A percentile compares a stretch with the other conserved stretches of the same genome.
Conservation (phyloP, 345 rosid species). For the Arabidopsis arenosa region DNA sequence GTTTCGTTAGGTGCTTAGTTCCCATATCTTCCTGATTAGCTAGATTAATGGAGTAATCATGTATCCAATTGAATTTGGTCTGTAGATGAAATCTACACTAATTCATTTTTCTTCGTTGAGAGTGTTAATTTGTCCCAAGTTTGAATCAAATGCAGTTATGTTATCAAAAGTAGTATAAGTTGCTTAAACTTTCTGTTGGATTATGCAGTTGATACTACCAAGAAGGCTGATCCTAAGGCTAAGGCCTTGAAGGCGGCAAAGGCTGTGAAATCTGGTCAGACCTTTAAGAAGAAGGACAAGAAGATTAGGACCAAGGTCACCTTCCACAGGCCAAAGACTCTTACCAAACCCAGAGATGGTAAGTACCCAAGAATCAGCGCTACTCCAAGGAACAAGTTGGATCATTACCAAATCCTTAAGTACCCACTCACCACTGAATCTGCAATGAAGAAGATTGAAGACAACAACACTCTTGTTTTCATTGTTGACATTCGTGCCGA, state of each 20-base stretch:
- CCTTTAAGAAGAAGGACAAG: conserved; percentile 79
- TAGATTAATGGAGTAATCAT: not conserved
- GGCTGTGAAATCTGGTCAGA: conserved; percentile 80
- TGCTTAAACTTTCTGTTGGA: not conserved
- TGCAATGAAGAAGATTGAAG: conserved; percentile 96
- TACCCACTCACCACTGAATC: conserved; percentile 93
- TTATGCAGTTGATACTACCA: conserved; percentile 52
- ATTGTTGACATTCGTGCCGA: conserved; percentile 94
- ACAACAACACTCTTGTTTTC: conserved; percentile 93
- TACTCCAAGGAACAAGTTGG: conserved; percentile 91
- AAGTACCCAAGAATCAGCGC: conserved; percentile 85
- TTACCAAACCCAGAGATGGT: conserved; percentile 77
- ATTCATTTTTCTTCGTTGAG: not conserved
- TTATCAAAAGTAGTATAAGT: no score
- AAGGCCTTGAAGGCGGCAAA: conserved; percentile 90
- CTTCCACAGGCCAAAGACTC: conserved; percentile 88
- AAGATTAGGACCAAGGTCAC: conserved; percentile 89
- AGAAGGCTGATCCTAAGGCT: conserved; percentile 83
- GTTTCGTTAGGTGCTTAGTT: not conserved
- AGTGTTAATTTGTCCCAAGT: not conserved
- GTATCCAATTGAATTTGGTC: not conserved
- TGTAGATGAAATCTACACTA: not conserved
- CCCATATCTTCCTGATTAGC: no score
- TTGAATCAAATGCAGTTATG: not conserved
- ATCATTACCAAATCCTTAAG: conserved; percentile 88